A percentile compares a stretch with the other conserved stretches of the same genome.
These are phyloP conservation scores for Candida rishiriensis DNA, from an alignment of 805 yeast genomes.

Conservation along the genomic window DNA sequence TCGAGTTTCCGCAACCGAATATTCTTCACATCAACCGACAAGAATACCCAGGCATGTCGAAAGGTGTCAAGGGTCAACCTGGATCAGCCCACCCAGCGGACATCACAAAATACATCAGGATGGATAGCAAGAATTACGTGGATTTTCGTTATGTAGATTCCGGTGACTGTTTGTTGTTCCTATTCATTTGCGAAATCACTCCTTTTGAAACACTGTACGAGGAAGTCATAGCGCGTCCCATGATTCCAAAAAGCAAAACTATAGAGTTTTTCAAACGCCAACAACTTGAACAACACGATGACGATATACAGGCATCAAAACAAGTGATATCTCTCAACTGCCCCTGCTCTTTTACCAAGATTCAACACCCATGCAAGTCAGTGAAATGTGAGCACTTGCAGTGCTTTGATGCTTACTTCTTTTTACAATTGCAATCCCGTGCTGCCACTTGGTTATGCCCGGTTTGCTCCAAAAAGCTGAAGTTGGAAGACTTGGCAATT, in stretches of 20 bases:
- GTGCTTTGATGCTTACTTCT: slow-evolving; percentile 82
- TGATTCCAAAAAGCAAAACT: slow-evolving; percentile 44
- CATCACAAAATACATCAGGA: slow-evolving; percentile 47
- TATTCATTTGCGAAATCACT: slow-evolving; percentile 53
- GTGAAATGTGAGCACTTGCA: slow-evolving; percentile 72
- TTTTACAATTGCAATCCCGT: slow-evolving; percentile 68
- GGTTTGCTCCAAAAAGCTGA: slow-evolving; percentile 55
- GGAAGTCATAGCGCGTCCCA: slow-evolving; percentile 41
- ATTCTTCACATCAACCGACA: slow-evolving; percentile 60
- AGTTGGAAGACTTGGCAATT: slow-evolving; percentile 56
- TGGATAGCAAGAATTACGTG: slow-evolving; percentile 34
- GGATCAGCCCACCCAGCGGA: slow-evolving; percentile 86
- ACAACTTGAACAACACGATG: slow-evolving; percentile 53
- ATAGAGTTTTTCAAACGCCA: slow-evolving; percentile 29
- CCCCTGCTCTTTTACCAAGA: slow-evolving; percentile 70
- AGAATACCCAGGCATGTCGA: slow-evolving; percentile 48
- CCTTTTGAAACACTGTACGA: slow-evolving; percentile 39
- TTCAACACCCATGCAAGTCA: slow-evolving; percentile 70
- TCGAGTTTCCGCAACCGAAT: slow-evolving; percentile 69
- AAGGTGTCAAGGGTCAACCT: slow-evolving; percentile 70
- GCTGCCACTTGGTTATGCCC: slow-evolving; percentile 90
- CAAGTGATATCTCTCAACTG: slow-evolving; percentile 68
- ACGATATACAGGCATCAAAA: slow-evolving; percentile 59
- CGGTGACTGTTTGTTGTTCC: slow-evolving; percentile 44
- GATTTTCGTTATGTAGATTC: slow-evolving; percentile 58